Conservation (phyloP, 2,329 filamentous ascomycete genomes). For the Alternaria sp. region DNA sequence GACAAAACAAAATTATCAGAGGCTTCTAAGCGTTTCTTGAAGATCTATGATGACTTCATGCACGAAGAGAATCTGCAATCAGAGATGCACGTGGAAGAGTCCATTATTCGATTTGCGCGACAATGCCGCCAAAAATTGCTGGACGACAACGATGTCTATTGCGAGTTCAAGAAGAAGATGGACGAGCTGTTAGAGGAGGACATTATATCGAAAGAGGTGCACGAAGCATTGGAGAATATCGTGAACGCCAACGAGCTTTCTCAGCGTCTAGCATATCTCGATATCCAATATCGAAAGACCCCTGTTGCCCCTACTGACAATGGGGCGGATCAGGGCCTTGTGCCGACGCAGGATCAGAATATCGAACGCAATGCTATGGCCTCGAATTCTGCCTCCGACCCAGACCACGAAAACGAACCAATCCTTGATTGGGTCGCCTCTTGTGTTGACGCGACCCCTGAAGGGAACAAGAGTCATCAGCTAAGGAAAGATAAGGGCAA, state of each 20-base stretch:
- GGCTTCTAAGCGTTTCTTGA: slow-evolving; percentile 46
- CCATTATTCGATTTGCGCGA: slow-evolving; percentile 52
- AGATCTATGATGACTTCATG: slow-evolving; percentile 50
- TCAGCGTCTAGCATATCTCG: slow-evolving; percentile 8
- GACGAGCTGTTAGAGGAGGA: slow-evolving; percentile 40
- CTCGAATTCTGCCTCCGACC: neutral
- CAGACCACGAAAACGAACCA: neutral
- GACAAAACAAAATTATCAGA: slow-evolving; percentile 18
- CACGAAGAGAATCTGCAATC: slow-evolving; percentile 47
- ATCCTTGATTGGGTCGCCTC: neutral
- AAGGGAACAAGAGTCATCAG: neutral
- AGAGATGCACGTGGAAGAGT: slow-evolving; percentile 47
- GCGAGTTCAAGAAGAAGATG: slow-evolving; percentile 45
- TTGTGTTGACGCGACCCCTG: neutral
- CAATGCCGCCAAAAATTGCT: slow-evolving; percentile 31
- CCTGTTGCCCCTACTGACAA: neutral
- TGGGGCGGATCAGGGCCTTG: neutral
- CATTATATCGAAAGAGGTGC: slow-evolving; percentile 37
- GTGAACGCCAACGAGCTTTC: slow-evolving; percentile 9
- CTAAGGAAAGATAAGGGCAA: slow-evolving; percentile 11
- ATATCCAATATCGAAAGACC: neutral
- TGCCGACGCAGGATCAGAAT: neutral
- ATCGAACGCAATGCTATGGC: neutral
- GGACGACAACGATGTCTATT: slow-evolving; percentile 15
- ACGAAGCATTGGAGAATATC: slow-evolving; percentile 28